These are phyloP conservation scores for Sporothrix pallida DNA, from an alignment of 2,329 filamentous ascomycete species.

Conservation along the genomic window DNA sequence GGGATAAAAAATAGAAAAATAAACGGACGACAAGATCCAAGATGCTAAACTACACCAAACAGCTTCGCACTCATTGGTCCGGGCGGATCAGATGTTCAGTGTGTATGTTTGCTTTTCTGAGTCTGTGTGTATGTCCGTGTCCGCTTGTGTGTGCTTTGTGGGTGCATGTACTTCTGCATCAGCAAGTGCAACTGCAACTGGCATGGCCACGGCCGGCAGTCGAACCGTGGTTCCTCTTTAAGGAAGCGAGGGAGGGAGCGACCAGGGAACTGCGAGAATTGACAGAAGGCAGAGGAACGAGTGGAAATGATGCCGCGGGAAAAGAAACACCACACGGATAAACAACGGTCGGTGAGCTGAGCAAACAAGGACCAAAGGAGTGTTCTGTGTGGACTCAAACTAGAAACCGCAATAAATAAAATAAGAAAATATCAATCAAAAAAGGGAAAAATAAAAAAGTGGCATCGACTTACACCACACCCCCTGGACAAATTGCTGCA, in stretches of 20 bases:
- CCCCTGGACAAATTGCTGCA: background rate
- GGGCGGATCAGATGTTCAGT: background rate
- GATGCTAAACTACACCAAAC: background rate
- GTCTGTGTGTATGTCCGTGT: background rate
- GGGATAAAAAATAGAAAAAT: background rate
- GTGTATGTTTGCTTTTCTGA: background rate
- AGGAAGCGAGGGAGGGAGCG: background rate
- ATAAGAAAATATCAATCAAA: background rate
- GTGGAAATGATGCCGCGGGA: background rate
- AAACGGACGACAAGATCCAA: background rate
- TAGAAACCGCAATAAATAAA: background rate
- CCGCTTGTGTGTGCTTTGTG: background rate
- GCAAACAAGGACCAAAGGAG: background rate
- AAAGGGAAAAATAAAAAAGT: background rate
- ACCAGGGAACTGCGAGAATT: background rate
- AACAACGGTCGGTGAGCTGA: background rate
- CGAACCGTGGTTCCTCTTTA: background rate
- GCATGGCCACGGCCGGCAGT: background rate
- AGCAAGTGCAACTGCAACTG: background rate
- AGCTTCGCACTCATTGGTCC: slow-evolving; percentile 2
- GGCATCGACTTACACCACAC: slow-evolving; percentile 7
- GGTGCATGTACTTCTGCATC: background rate
- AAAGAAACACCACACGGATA: background rate
- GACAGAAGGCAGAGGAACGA: background rate
- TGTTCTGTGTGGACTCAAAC: background rate